These are phyloP conservation scores for Rhynchosporium graminicola DNA, from an alignment of 2,329 filamentous ascomycete genomes.

Conservation along the genomic window DNA sequence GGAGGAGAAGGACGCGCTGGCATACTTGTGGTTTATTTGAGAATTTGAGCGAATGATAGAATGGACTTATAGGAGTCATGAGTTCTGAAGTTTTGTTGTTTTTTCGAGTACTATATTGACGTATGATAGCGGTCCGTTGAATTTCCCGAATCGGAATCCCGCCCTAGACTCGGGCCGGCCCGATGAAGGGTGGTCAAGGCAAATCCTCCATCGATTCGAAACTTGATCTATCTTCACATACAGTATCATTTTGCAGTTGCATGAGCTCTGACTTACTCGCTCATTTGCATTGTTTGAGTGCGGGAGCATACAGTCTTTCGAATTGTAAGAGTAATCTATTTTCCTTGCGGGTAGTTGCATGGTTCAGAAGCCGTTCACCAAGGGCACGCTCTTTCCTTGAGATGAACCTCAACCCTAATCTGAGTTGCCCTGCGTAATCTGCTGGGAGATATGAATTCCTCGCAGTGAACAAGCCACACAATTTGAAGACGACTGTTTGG, in stretches of 20 bases:
- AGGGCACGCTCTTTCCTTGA: neutral
- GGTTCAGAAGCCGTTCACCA: neutral
- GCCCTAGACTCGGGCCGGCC: conserved; percentile 1
- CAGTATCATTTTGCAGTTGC: too few species aligned
- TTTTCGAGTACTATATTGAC: neutral
- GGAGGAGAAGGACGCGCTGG: conserved; percentile 33
- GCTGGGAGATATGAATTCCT: too few species aligned
- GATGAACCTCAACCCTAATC: neutral
- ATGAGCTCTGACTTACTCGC: neutral
- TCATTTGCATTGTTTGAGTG: neutral
- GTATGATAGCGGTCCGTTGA: neutral
- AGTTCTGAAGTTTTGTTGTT: neutral
- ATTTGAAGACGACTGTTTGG: neutral
- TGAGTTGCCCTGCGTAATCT: neutral
- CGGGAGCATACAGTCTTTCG: neutral
- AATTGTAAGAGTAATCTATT: neutral
- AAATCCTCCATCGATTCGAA: neutral
- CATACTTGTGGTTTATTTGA: neutral
- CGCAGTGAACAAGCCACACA: neutral
- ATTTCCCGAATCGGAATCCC: neutral
- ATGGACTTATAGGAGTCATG: neutral
- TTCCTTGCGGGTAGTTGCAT: neutral
- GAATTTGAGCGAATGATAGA: neutral
- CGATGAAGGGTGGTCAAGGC: neutral
- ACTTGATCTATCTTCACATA: neutral